phyloP scores from a whole-genome alignment of 2,329 filamentous ascomycete species.

The Phoma sp. region DNA sequence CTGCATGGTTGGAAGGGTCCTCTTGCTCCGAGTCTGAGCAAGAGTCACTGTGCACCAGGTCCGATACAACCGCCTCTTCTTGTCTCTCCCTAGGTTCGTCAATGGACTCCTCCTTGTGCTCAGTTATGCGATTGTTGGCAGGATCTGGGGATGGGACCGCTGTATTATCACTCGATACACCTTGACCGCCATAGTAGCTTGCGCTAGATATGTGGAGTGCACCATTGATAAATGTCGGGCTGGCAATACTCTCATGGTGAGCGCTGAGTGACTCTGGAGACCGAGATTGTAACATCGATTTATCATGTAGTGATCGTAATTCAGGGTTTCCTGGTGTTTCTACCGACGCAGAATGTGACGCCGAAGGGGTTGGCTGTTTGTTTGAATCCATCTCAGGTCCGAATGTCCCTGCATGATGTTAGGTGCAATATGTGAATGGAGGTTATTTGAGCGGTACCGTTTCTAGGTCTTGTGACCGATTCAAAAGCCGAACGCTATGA shows the following conservation, averaged over 20 bases:
- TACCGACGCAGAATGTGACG: constrained; percentile 46
- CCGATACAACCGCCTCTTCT: constrained; percentile 26
- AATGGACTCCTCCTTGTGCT: neutral
- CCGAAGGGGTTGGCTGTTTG: constrained; percentile 40
- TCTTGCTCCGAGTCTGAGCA: constrained; percentile 35
- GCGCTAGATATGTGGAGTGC: constrained; percentile 28
- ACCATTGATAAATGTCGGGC: constrained; percentile 28
- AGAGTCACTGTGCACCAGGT: constrained; percentile 10
- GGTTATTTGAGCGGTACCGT: neutral
- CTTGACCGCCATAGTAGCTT: constrained; percentile 20
- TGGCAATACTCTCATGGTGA: neutral
- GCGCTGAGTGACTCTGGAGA: constrained; percentile 9
- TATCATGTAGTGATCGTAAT: constrained; percentile 35
- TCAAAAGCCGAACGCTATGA: neutral
- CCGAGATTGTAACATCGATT: constrained; percentile 21
- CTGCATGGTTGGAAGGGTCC: constrained; percentile 24
- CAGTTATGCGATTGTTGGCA: neutral
- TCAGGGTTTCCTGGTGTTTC: constrained; percentile 41
- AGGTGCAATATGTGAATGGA: neutral
- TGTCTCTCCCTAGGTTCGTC: constrained; percentile 3
- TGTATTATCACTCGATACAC: constrained; percentile 21
- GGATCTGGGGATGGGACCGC: constrained; percentile 16
- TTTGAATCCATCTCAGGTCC: constrained; percentile 34
- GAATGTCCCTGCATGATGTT: constrained; percentile 6
- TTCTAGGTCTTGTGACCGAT: neutral